Evolutionary conservation across 1,139 yeast genomes (phyloP).

Genomic region (Schizosaccharomyces versatilis): DNA sequence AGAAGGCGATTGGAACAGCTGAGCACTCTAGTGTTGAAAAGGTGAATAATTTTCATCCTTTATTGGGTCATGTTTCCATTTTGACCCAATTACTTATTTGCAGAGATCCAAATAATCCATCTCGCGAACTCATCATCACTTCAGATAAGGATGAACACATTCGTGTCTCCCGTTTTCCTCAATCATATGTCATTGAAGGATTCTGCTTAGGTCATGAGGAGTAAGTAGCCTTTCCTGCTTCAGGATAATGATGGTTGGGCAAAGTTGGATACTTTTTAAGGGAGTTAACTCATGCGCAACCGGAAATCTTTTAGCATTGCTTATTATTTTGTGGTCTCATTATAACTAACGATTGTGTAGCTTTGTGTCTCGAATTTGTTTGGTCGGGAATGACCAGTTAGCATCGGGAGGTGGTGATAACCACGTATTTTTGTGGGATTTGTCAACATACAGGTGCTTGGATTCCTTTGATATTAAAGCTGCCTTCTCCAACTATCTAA

Average conservation of each 20-base stretch:
- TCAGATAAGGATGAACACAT: conserved; percentile 95
- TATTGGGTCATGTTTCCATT: conserved; percentile 93
- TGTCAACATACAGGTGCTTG: not conserved
- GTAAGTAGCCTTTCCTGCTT: conserved; percentile 23
- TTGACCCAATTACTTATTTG: conserved; percentile 46
- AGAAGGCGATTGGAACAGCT: conserved; percentile 2
- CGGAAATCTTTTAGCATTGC: too few relatives aligned
- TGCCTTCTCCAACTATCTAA: not conserved
- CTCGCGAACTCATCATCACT: conserved; percentile 28
- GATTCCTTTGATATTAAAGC: not conserved
- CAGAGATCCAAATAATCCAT: conserved; percentile 22
- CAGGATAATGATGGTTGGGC: too few relatives aligned
- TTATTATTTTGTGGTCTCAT: not conserved
- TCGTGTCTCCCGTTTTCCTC: conserved; percentile 63
- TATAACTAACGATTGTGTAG: not conserved
- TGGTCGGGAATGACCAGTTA: not conserved
- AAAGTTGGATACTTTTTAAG: too few relatives aligned
- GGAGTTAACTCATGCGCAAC: too few relatives aligned
- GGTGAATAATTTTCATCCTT: conserved; percentile 27
- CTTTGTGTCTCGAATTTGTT: not conserved
- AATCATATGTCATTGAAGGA: conserved; percentile 51
- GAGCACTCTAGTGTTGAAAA: not conserved
- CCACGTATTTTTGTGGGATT: conserved; percentile 1
- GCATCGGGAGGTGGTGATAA: conserved; percentile 1
- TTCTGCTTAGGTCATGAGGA: conserved; percentile 77